Evolutionary conservation across 1,284 basidiomycete genomes (phyloP).

Genomic region (Porodaedalea pini): DNA sequence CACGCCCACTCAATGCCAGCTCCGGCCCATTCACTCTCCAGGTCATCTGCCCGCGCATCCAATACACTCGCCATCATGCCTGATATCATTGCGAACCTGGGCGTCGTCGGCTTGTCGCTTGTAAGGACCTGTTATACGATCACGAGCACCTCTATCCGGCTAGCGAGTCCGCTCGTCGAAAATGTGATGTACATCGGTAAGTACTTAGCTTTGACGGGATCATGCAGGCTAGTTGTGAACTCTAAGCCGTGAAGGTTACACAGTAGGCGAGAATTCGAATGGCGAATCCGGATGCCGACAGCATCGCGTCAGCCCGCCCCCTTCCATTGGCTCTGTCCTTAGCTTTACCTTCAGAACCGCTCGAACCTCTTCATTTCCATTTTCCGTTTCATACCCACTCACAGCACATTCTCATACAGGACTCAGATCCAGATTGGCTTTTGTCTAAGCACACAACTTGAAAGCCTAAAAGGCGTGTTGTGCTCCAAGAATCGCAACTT

Average conservation of each 20-base stretch:
- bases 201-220: conserved; percentile 5
- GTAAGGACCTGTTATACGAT: conserved; percentile 2
- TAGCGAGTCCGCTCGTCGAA: neutral
- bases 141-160: neutral
- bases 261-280: neutral
- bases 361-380: neutral
- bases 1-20: neutral
- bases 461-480: no score
- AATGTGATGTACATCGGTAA: neutral
- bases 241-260: neutral
- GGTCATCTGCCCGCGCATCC: conserved; percentile 4
- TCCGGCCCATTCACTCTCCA: neutral
- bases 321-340: neutral
- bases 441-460: neutral
- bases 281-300: conserved; percentile 1
- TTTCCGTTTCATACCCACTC: neutral
- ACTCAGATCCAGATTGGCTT: conserved; percentile 4
- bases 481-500: no score
- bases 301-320: neutral
- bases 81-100: conserved; percentile 7
- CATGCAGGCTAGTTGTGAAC: neutral
- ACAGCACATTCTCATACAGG: neutral
- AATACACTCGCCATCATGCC: conserved; percentile 1
- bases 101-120: neutral
- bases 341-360: neutral